A percentile compares a stretch with the other conserved stretches of the same genome.
Conservation (phyloP, 345 rosid species). For the Euclidium syriacum region DNA sequence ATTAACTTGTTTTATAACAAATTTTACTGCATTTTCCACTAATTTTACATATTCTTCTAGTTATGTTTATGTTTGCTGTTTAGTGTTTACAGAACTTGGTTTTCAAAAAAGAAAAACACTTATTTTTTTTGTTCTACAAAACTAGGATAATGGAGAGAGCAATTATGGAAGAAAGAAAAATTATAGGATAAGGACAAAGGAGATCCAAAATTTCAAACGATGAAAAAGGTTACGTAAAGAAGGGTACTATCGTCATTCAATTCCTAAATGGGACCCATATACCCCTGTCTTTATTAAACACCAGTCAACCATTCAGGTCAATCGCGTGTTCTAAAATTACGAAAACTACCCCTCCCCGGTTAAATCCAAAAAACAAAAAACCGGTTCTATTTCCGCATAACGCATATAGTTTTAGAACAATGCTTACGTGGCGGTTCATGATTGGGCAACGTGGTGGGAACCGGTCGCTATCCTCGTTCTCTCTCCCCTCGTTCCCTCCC, state of each 20-base stretch:
- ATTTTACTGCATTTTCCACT: no score
- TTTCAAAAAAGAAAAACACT: neutral
- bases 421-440: conserved; percentile 35
- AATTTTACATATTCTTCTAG: neutral
- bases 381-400: conserved; percentile 32
- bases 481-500: conserved; percentile 39
- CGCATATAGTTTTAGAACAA: conserved; percentile 18
- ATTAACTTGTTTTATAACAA: no score
- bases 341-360: conserved; percentile 22
- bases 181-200: conserved; percentile 19
- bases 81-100: neutral
- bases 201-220: conserved; percentile 8
- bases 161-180: neutral
- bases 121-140: neutral
- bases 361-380: neutral
- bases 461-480: conserved; percentile 39
- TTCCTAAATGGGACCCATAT: neutral
- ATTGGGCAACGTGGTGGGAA: conserved; percentile 34
- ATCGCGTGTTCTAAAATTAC: conserved; percentile 24
- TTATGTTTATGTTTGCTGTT: neutral
- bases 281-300: neutral
- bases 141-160: neutral
- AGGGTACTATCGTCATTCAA: conserved; percentile 21
- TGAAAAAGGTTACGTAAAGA: neutral
- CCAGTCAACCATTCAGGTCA: conserved; percentile 58